Evolutionary conservation across 2,329 filamentous ascomycete genomes (phyloP).

Genomic region (Arachnomyces sp.): DNA sequence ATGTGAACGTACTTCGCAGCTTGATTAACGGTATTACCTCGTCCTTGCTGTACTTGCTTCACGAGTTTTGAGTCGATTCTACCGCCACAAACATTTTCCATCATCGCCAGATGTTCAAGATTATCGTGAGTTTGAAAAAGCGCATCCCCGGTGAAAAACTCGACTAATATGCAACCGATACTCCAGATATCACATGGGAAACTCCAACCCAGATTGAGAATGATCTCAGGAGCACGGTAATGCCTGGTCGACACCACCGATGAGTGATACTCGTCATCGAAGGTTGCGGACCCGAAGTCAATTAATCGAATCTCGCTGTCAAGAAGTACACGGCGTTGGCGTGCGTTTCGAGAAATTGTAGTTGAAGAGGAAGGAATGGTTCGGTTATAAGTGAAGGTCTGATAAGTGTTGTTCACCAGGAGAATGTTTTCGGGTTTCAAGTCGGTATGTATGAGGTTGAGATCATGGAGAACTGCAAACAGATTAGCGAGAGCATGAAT

Average conservation of each 20-base stretch:
- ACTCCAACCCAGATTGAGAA: constrained; percentile 60
- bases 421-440: constrained; percentile 63
- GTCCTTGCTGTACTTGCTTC: constrained; percentile 43
- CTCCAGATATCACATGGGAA: constrained; percentile 64
- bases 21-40: constrained; percentile 44
- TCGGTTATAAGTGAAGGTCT: constrained; percentile 63
- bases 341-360: constrained; percentile 49
- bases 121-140: constrained; percentile 64
- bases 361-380: constrained; percentile 59
- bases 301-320: constrained; percentile 61
- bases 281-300: constrained; percentile 61
- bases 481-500: constrained; percentile 19
- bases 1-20: constrained; percentile 46
- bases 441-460: constrained; percentile 92
- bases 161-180: constrained; percentile 61
- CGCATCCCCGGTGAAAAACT: constrained; percentile 62
- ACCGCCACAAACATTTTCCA: constrained; percentile 55
- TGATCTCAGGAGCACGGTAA: constrained; percentile 61
- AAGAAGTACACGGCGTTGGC: constrained; percentile 56
- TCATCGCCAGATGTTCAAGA: constrained; percentile 61
- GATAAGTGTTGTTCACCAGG: constrained; percentile 56
- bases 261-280: constrained; percentile 62
- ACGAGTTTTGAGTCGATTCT: constrained; percentile 51
- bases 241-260: constrained; percentile 61
- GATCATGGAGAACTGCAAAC: constrained; percentile 74